These are phyloP conservation scores for Chlorociboria aeruginascens DNA, from an alignment of 495 filamentous ascomycete species.

Conservation along the genomic window DNA sequence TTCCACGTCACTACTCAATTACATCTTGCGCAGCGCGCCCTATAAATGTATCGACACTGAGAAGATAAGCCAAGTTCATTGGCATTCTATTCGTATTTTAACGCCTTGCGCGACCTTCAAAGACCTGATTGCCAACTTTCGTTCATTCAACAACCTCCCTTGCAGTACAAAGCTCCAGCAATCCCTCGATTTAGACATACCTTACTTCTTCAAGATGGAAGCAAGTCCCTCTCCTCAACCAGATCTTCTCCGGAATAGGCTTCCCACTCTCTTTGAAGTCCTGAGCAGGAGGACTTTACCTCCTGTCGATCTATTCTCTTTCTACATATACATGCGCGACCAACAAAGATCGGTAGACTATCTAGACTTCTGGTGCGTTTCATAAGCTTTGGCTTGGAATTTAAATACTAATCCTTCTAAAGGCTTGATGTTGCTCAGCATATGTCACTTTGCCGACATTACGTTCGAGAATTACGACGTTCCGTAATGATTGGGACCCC, in stretches of 20 bases:
- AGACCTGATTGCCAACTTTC: neutral
- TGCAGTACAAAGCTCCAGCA: neutral
- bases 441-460: slow-evolving; percentile 95
- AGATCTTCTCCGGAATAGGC: slow-evolving; percentile 55
- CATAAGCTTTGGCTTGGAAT: neutral
- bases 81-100: no score
- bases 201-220: slow-evolving; percentile 9
- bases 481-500: slow-evolving; percentile 90
- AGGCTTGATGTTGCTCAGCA: slow-evolving; percentile 99
- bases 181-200: neutral
- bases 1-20: no score
- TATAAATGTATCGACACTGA: no score
- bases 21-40: no score
- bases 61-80: no score
- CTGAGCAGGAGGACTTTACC: slow-evolving; percentile 81
- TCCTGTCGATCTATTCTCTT: slow-evolving; percentile 93
- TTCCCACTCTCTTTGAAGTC: slow-evolving; percentile 92
- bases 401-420: slow-evolving; percentile 1
- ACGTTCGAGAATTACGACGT: slow-evolving; percentile 86
- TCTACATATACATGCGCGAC: slow-evolving; percentile 99
- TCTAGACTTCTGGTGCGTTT: slow-evolving; percentile 83
- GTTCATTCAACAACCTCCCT: neutral
- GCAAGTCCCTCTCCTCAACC: slow-evolving; percentile 21
- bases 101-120: no score
- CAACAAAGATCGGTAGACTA: slow-evolving; percentile 97